phyloP scores from a whole-genome alignment of 2,329 filamentous ascomycete species.

The Colletotrichum sidae region DNA sequence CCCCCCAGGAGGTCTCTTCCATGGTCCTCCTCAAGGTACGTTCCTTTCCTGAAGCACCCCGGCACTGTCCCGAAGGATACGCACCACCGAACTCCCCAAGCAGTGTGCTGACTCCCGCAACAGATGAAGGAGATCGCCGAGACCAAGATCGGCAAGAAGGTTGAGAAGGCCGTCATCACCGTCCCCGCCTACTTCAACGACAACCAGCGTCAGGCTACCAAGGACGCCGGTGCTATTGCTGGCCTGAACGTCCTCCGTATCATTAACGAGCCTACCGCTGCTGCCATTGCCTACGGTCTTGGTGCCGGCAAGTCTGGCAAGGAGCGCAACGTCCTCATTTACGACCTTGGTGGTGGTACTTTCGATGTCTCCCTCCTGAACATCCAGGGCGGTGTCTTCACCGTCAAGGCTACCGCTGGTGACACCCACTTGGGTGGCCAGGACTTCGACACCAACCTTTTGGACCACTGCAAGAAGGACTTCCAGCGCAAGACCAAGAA shows the following conservation, averaged over 20 bases:
- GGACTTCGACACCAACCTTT: constrained; percentile 95
- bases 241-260: constrained; percentile 99
- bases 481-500: constrained; percentile 87
- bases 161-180: constrained; percentile 98
- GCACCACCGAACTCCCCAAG: neutral
- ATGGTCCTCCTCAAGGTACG: constrained; percentile 98
- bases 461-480: constrained; percentile 97
- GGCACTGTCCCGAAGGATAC: neutral
- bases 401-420: constrained; percentile 97
- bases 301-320: constrained; percentile 94
- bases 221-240: constrained; percentile 97
- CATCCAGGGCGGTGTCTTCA: constrained; percentile 99
- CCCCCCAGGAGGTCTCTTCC: constrained; percentile 97
- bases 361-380: constrained; percentile 99
- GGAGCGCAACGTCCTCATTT: constrained; percentile 99
- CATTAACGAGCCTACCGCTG: constrained; percentile 99
- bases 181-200: constrained; percentile 99
- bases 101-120: constrained; percentile 36
- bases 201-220: constrained; percentile 99
- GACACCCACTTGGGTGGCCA: constrained; percentile 96
- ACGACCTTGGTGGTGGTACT: constrained; percentile 99
- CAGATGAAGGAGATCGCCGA: constrained; percentile 99
- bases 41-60: constrained; percentile 4
- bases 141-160: constrained; percentile 97
- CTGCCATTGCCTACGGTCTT: constrained; percentile 98